Conservation (phyloP, 2,329 filamentous ascomycete species). For the Zymoseptoria crescenta region DNA sequence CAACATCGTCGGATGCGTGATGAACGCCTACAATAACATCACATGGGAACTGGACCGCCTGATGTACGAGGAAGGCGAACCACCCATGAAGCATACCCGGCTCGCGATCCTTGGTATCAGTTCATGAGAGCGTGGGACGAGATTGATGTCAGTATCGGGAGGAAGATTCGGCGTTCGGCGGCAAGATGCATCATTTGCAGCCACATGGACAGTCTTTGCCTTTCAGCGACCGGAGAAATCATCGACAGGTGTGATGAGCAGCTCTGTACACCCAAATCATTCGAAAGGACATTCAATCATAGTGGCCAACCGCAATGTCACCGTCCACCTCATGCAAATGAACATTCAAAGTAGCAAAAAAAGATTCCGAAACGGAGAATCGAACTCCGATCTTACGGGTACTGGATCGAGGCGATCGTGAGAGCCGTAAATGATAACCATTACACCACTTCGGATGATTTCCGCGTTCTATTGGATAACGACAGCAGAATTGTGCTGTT, state of each 20-base stretch:
- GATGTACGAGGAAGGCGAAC: conserved; percentile 25
- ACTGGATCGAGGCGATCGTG: neutral
- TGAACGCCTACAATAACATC: conserved; percentile 31
- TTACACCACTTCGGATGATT: neutral
- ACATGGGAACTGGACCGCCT: conserved; percentile 1
- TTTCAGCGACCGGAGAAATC: neutral
- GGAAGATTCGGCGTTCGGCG: neutral
- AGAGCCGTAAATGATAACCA: neutral
- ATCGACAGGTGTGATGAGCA: neutral
- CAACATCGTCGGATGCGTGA: conserved; percentile 28
- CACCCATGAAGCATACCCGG: conserved; percentile 20
- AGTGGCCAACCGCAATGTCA: neutral
- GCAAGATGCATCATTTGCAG: neutral
- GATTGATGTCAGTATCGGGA: too few relatives aligned
- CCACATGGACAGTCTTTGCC: too few relatives aligned
- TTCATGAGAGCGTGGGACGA: neutral
- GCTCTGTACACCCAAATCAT: neutral
- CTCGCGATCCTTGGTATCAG: conserved; percentile 26
- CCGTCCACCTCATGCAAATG: neutral
- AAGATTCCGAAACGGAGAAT: neutral
- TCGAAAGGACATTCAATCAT: neutral
- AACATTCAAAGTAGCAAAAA: neutral
- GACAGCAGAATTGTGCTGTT: neutral
- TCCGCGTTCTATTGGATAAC: neutral
- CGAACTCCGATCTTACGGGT: neutral